phyloP scores from a whole-genome alignment of 352 stramenopile species.

The Pythium aristosporum region DNA sequence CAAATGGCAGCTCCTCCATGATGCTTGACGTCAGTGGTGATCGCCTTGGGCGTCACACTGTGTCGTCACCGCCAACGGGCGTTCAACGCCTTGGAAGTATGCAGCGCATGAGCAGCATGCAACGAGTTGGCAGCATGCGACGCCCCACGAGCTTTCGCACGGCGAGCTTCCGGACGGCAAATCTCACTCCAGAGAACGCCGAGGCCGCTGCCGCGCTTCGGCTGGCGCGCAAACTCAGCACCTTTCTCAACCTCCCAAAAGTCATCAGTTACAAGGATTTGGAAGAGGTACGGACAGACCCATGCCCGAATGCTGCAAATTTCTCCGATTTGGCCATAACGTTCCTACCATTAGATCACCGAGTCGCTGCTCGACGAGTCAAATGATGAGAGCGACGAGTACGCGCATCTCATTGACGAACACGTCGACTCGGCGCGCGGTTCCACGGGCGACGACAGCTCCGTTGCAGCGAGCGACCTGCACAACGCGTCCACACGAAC shows the following conservation, averaged over 20 bases:
- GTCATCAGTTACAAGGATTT: slow-evolving; percentile 74
- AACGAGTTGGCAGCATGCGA: slow-evolving; percentile 3
- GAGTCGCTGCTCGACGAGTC: slow-evolving; percentile 64
- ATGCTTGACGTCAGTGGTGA: slow-evolving; percentile 10
- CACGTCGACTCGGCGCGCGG: slow-evolving; percentile 64
- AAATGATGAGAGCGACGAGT: slow-evolving; percentile 49
- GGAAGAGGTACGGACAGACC: slow-evolving; percentile 38
- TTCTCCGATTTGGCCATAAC: background rate
- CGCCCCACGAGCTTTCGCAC: slow-evolving; percentile 24
- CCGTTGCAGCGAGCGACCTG: background rate
- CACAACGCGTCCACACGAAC: background rate
- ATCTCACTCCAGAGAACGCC: slow-evolving; percentile 12
- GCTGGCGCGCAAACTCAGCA: slow-evolving; percentile 59
- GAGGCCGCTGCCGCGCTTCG: slow-evolving; percentile 44
- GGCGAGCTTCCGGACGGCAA: slow-evolving; percentile 31
- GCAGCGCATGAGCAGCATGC: slow-evolving; percentile 8
- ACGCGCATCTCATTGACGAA: slow-evolving; percentile 63
- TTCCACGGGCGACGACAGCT: slow-evolving; percentile 16
- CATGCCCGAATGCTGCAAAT: too few relatives aligned
- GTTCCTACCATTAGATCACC: slow-evolving; percentile 44
- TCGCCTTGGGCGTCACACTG: background rate
- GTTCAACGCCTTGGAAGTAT: slow-evolving; percentile 10
- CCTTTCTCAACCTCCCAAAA: slow-evolving; percentile 63
- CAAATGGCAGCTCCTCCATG: background rate
- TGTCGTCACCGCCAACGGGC: background rate